phyloP scores from a whole-genome alignment of 2,329 filamentous ascomycete genomes.

The Paracoccidioides brasiliensis region DNA sequence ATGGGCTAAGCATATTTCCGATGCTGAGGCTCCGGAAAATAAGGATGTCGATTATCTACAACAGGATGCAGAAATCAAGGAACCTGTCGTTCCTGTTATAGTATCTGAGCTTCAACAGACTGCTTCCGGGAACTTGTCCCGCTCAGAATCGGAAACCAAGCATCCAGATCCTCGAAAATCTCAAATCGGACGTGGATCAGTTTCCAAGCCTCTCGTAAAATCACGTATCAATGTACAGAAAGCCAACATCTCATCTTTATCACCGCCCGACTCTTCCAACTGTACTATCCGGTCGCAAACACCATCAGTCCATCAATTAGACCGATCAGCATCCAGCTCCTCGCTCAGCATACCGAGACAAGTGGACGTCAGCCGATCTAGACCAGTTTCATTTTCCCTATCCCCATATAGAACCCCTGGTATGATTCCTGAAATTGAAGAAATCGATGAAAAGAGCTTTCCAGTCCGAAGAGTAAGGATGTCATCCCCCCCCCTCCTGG shows the following conservation, averaged over 20 bases:
- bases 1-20: constrained; percentile 81
- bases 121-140: constrained; percentile 17
- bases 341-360: not conserved
- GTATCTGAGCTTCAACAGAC: constrained; percentile 54
- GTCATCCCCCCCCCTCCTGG: constrained; percentile 32
- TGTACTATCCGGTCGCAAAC: not conserved
- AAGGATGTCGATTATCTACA: constrained; percentile 31
- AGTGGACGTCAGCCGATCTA: not conserved
- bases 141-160: no score
- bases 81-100: constrained; percentile 49
- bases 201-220: not conserved
- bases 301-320: not conserved
- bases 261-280: not conserved
- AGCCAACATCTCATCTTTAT: not conserved
- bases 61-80: constrained; percentile 25
- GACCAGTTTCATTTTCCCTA: not conserved
- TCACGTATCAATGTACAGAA: not conserved
- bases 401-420: not conserved
- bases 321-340: not conserved
- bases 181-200: not conserved
- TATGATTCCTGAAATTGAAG: not conserved
- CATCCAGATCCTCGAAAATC: not conserved
- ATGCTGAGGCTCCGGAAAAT: constrained; percentile 59
- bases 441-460: not conserved
- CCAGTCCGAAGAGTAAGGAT: not conserved